Evolutionary conservation across 1,284 basidiomycete genomes (phyloP), one percentile per base, ranked within the genome.

Genomic region (Tetrapyrgos nigripes): DNA sequence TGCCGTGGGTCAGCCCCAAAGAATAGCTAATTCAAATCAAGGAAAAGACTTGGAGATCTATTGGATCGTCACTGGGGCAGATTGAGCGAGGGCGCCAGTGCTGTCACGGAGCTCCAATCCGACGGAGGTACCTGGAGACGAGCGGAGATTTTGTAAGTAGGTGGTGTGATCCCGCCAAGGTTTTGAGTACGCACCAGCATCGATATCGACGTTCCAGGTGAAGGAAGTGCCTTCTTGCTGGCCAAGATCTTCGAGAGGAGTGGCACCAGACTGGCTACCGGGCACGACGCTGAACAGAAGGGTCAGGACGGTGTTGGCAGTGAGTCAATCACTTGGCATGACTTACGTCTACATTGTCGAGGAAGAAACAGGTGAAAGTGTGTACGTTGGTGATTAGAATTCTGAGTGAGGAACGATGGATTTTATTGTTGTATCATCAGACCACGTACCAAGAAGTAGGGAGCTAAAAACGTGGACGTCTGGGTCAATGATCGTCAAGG

Each of bases 61-160:
- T 28, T 72, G 66, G 63, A 89, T 66, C 17, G 68, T 75, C 75
- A 90, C 78, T 2, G 82, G 43, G 13, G 80, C 86, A 4, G 79
- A 75, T 64, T 86, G 83, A 2, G 70, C 78, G 47, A 68, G 48
- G 0, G 28, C 1, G 66, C 89, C 88, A 33, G 70, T 81, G 58
- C 50, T 68, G 62, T 91, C 89, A 68, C 79, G 79, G 57, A 91
- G 55, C 6, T 70, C 77, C 26, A 91, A 69, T 48, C 80, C 83
- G 48, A 89, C 65, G 23, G 61, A 68, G 6, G 79, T 81, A 19
- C 75, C 86, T 85, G 17, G 49, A 47, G 57, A 21, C 45, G 23
- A 43, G 51, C 5, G 11, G 4, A 57, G 28, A 9, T 17, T n/a
- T 17, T 29, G 40, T 19, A 43, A 26, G 26, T 51, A 40, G 6